These are phyloP conservation scores for Schizopora paradoxa DNA, from an alignment of 1,284 basidiomycete species.

Conservation along the genomic window DNA sequence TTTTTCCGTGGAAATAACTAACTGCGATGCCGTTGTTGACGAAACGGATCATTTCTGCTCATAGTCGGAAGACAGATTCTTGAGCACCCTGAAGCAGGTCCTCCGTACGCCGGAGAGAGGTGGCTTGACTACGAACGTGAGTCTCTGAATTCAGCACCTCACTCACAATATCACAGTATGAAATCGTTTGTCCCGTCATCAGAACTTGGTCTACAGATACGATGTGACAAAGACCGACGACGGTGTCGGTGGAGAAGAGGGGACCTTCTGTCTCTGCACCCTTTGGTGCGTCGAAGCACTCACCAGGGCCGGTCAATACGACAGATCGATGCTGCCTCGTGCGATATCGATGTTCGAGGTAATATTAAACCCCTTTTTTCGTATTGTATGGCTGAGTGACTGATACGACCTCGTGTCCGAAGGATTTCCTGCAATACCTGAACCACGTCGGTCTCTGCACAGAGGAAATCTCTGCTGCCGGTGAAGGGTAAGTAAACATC, in stretches of 20 bases:
- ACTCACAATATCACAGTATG: neutral
- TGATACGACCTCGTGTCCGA: too few species aligned
- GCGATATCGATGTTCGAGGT: constrained; percentile 84
- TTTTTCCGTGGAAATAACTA: neutral
- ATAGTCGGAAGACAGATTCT: constrained; percentile 82
- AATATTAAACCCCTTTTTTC: too few species aligned
- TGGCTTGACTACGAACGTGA: constrained; percentile 80
- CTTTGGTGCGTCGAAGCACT: constrained; percentile 81
- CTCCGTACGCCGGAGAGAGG: constrained; percentile 81
- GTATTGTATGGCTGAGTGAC: constrained; percentile 8
- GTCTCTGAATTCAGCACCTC: constrained; percentile 19
- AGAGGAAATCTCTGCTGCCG: constrained; percentile 77
- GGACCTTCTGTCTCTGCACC: constrained; percentile 77
- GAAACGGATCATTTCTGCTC: constrained; percentile 6
- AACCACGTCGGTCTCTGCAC: constrained; percentile 86
- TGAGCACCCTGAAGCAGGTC: constrained; percentile 75
- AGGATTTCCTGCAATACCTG: constrained; percentile 76
- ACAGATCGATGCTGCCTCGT: constrained; percentile 58
- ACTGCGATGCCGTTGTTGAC: constrained; percentile 7
- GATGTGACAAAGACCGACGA: constrained; percentile 80
- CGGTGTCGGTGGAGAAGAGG: constrained; percentile 91
- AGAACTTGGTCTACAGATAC: constrained; percentile 75
- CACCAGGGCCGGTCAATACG: constrained; percentile 77
- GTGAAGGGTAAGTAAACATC: constrained; percentile 54
- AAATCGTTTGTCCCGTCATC: constrained; percentile 21